Percentiles rank a stretch among this genome's conserved stretches.
These are phyloP conservation scores for Hypholoma sublateritium DNA, from an alignment of 768 basidiomycete species.

Conservation along the genomic window DNA sequence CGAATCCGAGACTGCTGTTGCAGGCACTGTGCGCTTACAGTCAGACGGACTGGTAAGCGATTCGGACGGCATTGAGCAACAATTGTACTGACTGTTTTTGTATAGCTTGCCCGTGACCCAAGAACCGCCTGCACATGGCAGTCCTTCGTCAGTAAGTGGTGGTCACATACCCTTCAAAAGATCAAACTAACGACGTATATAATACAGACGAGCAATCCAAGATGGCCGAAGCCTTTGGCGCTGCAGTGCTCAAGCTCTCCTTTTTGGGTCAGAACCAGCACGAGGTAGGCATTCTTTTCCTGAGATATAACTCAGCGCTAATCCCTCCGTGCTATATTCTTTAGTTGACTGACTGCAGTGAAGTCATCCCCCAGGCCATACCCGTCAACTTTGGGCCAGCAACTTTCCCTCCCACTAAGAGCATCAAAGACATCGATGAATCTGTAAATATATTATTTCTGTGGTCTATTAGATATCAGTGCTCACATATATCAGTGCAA, in stretches of 20 bases:
- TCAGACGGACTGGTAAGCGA: not conserved
- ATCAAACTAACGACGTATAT: not conserved
- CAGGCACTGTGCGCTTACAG: not conserved
- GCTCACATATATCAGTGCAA: slow-evolving; percentile 1
- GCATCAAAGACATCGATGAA: slow-evolving; percentile 27
- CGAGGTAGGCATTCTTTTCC: slow-evolving; percentile 5
- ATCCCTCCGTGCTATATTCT: not conserved
- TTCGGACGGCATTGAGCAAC: not conserved
- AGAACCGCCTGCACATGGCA: slow-evolving; percentile 52
- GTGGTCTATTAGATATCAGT: not conserved
- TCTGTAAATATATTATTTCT: slow-evolving; percentile 24
- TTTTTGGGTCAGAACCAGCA: slow-evolving; percentile 37
- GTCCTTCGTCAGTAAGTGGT: slow-evolving; percentile 33
- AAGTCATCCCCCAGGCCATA: slow-evolving; percentile 38
- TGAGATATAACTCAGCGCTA: not conserved
- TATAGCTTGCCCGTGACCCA: slow-evolving; percentile 33
- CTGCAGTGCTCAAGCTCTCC: slow-evolving; percentile 43
- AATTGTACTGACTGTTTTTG: not conserved
- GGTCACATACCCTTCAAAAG: not conserved
- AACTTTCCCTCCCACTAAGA: slow-evolving; percentile 31
- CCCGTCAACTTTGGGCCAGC: slow-evolving; percentile 20
- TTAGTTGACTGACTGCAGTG: slow-evolving; percentile 41
- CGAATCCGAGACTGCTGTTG: not conserved
- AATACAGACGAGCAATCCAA: slow-evolving; percentile 29
- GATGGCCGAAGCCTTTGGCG: slow-evolving; percentile 34